A percentile compares a stretch with the other conserved stretches of the same genome.
phyloP scores from a whole-genome alignment of 2,329 filamentous ascomycete genomes.

The Pseudogymnoascus sp. region DNA sequence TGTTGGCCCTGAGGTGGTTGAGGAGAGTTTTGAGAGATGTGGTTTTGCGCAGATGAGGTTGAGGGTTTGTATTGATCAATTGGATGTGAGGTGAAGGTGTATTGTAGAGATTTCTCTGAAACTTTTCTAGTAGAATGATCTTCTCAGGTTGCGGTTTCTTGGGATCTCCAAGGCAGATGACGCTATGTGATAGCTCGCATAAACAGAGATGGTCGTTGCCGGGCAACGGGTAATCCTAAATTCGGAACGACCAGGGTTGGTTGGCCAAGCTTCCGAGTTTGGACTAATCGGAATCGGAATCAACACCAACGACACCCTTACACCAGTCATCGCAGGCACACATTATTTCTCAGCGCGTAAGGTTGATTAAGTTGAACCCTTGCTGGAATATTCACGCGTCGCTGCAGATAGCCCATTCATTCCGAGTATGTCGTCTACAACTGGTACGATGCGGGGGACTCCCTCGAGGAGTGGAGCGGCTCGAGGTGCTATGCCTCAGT shows the following conservation, averaged over 20 bases:
- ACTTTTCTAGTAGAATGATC: not conserved
- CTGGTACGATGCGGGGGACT: slow-evolving; percentile 58
- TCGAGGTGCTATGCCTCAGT: slow-evolving; percentile 49
- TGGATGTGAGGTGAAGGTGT: not conserved
- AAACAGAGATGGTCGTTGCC: slow-evolving; percentile 9
- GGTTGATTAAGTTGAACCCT: slow-evolving; percentile 6
- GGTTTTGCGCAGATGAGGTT: slow-evolving; percentile 4
- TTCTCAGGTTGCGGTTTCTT: slow-evolving; percentile 4
- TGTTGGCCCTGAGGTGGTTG: not conserved
- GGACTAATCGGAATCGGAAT: slow-evolving; percentile 6
- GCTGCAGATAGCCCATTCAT: not conserved
- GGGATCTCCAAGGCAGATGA: slow-evolving; percentile 6
- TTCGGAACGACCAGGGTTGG: slow-evolving; percentile 1
- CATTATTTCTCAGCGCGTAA: not conserved
- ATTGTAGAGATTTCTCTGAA: not conserved
- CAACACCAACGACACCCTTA: slow-evolving; percentile 1
- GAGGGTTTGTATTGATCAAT: not conserved
- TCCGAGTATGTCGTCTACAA: slow-evolving; percentile 24
- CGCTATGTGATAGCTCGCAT: slow-evolving; percentile 6
- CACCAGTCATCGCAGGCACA: slow-evolving; percentile 3
- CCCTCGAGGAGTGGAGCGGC: slow-evolving; percentile 53
- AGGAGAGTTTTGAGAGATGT: not conserved
- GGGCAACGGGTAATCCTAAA: slow-evolving; percentile 1
- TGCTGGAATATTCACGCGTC: slow-evolving; percentile 3
- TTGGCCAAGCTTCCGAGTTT: slow-evolving; percentile 7